phyloP scores from a whole-genome alignment of 768 basidiomycete species.

The Daedaleopsis nitida region DNA sequence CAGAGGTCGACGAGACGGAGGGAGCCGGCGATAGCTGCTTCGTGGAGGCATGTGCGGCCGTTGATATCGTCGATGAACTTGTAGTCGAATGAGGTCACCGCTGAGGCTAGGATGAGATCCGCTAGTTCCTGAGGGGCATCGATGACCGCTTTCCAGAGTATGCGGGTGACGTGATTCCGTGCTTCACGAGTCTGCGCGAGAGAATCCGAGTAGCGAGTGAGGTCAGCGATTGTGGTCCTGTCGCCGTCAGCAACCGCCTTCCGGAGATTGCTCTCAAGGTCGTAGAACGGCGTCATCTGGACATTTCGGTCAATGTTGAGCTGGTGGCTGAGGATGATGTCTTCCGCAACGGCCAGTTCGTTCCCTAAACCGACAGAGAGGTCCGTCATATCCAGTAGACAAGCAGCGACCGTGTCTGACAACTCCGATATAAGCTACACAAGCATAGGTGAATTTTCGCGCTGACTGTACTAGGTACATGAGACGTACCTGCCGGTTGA shows the following conservation, averaged over 20 bases:
- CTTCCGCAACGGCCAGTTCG: constrained; percentile 76
- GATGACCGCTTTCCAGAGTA: constrained; percentile 91
- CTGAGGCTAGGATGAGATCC: constrained; percentile 71
- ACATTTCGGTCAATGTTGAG: constrained; percentile 60
- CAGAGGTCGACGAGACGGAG: constrained; percentile 79
- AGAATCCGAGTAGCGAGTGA: constrained; percentile 69
- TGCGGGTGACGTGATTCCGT: constrained; percentile 77
- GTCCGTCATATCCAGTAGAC: constrained; percentile 78
- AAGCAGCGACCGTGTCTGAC: constrained; percentile 87
- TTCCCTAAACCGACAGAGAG: constrained; percentile 74
- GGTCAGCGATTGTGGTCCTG: constrained; percentile 60
- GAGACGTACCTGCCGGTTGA: constrained; percentile 83
- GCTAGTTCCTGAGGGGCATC: constrained; percentile 75
- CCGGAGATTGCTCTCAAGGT: constrained; percentile 85
- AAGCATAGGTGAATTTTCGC: constrained; percentile 1
- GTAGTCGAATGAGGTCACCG: constrained; percentile 80
- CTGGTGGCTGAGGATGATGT: constrained; percentile 69
- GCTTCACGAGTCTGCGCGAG: constrained; percentile 62
- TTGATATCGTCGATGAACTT: constrained; percentile 96
- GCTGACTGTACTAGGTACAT: not conserved
- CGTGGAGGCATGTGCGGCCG: constrained; percentile 90
- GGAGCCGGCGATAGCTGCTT: constrained; percentile 86
- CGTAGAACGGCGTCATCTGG: constrained; percentile 75
- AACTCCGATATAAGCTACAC: constrained; percentile 89
- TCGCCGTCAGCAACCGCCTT: constrained; percentile 73